Evolutionary conservation across 169 alveolate genomes (phyloP).

Genomic region (Miamiensis avidus): DNA sequence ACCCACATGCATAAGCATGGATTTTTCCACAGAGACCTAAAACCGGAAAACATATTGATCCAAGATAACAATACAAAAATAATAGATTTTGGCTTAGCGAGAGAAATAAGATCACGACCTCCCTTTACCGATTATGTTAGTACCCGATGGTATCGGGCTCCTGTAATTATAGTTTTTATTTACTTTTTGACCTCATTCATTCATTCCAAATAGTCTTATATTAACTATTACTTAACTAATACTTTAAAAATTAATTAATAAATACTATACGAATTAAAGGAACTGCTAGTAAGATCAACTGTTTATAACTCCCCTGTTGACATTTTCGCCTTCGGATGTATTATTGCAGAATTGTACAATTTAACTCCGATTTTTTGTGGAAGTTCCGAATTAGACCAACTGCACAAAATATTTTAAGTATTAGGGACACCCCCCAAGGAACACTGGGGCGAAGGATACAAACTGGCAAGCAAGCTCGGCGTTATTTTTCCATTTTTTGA

Average conservation of each 20-base stretch:
- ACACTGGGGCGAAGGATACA: constrained; percentile 85
- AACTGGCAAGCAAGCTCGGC: constrained; percentile 63
- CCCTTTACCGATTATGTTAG: constrained; percentile 89
- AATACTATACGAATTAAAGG: constrained; percentile 9
- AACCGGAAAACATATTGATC: constrained; percentile 85
- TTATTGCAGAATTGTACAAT: constrained; percentile 64
- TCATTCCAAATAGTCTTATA: neutral
- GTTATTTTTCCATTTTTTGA: constrained; percentile 67
- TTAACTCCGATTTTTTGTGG: constrained; percentile 79
- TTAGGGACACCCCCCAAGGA: constrained; percentile 83
- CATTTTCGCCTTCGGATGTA: constrained; percentile 77
- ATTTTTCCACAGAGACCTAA: constrained; percentile 87
- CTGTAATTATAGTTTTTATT: constrained; percentile 65
- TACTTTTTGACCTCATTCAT: constrained; percentile 54
- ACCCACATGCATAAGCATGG: constrained; percentile 85
- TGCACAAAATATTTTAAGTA: constrained; percentile 71
- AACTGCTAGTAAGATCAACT: constrained; percentile 72
- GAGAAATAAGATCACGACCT: constrained; percentile 80
- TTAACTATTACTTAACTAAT: too few species aligned
- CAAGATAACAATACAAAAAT: constrained; percentile 77
- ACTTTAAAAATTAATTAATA: too few species aligned
- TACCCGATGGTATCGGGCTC: constrained; percentile 89
- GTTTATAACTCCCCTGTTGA: constrained; percentile 78
- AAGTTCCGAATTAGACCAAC: constrained; percentile 71
- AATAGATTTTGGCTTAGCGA: constrained; percentile 87